These are phyloP conservation scores for Xylariales sp. DNA, from an alignment of 2,329 filamentous ascomycete genomes.

Conservation along the genomic window DNA sequence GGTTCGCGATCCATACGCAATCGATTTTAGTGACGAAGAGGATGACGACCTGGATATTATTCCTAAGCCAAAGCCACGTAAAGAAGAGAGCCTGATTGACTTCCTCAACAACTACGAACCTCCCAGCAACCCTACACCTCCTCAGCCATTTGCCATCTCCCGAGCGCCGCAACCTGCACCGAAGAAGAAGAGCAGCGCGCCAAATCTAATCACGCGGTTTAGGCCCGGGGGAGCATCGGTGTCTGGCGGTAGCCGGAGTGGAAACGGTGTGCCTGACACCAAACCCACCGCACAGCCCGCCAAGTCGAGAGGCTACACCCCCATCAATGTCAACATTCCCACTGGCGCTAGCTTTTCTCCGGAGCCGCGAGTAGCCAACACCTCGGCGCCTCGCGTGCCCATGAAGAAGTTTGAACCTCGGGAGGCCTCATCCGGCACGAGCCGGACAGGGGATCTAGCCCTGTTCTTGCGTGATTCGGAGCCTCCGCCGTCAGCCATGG, in stretches of 20 bases:
- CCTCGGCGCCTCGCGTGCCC: constrained; percentile 36
- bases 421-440: constrained; percentile 35
- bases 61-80: constrained; percentile 35
- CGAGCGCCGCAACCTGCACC: constrained; percentile 27
- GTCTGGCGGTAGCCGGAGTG: too few species aligned
- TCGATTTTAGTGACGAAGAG: constrained; percentile 73
- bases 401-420: constrained; percentile 58
- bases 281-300: too few species aligned
- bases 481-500: constrained; percentile 47
- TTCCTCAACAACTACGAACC: constrained; percentile 69
- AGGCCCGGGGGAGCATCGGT: constrained; percentile 26
- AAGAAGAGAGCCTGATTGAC: constrained; percentile 68
- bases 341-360: not conserved
- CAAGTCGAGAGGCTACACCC: constrained; percentile 1
- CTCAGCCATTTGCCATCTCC: constrained; percentile 25
- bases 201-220: constrained; percentile 59
- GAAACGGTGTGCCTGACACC: too few species aligned
- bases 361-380: constrained; percentile 12
- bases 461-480: constrained; percentile 68
- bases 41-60: constrained; percentile 49
- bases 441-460: constrained; percentile 64
- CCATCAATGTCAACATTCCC: constrained; percentile 12
- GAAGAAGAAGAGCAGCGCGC: constrained; percentile 62
- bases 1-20: constrained; percentile 87
- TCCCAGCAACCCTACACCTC: constrained; percentile 44